Conservation (phyloP, 805 yeast species). For the Candida andamanensis region DNA sequence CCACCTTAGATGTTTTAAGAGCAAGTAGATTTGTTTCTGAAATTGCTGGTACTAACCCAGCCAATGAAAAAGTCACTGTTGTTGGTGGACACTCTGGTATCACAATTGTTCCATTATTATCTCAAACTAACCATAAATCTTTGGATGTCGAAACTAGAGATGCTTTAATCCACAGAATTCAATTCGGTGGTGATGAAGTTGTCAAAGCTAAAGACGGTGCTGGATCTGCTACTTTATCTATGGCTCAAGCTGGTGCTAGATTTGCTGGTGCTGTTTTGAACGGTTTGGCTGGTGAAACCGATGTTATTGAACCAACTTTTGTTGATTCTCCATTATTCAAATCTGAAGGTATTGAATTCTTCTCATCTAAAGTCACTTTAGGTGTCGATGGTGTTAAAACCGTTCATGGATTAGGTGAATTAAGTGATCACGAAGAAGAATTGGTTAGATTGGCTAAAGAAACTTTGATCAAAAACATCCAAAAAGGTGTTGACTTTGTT, state of each 20-base stretch:
- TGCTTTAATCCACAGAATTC: slow-evolving; percentile 76
- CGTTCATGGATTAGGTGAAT: slow-evolving; percentile 71
- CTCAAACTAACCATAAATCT: slow-evolving; percentile 69
- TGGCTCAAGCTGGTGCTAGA: slow-evolving; percentile 89
- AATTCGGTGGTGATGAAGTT: slow-evolving; percentile 95
- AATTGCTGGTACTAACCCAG: slow-evolving; percentile 69
- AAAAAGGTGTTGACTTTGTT: slow-evolving; percentile 89
- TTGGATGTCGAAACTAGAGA: slow-evolving; percentile 39
- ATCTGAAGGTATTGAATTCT: slow-evolving; percentile 91
- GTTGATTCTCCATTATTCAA: slow-evolving; percentile 80
- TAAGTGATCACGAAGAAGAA: slow-evolving; percentile 76
- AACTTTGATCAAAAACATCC: slow-evolving; percentile 84
- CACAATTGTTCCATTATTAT: slow-evolving; percentile 89
- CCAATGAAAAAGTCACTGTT: slow-evolving; percentile 71
- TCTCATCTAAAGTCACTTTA: slow-evolving; percentile 89
- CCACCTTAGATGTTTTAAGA: slow-evolving; percentile 89
- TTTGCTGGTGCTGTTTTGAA: slow-evolving; percentile 61
- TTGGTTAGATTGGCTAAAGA: slow-evolving; percentile 80
- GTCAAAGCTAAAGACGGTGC: slow-evolving; percentile 92
- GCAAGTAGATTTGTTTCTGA: slow-evolving; percentile 78
- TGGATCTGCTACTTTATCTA: slow-evolving; percentile 88
- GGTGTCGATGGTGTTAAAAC: slow-evolving; percentile 87
- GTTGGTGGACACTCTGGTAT: slow-evolving; percentile 98
- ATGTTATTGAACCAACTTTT: slow-evolving; percentile 62
- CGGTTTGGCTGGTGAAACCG: slow-evolving; percentile 61